Evolutionary conservation across 2,329 filamentous ascomycete genomes (phyloP).

Genomic region (Aspergillus oerlinghausenensis): DNA sequence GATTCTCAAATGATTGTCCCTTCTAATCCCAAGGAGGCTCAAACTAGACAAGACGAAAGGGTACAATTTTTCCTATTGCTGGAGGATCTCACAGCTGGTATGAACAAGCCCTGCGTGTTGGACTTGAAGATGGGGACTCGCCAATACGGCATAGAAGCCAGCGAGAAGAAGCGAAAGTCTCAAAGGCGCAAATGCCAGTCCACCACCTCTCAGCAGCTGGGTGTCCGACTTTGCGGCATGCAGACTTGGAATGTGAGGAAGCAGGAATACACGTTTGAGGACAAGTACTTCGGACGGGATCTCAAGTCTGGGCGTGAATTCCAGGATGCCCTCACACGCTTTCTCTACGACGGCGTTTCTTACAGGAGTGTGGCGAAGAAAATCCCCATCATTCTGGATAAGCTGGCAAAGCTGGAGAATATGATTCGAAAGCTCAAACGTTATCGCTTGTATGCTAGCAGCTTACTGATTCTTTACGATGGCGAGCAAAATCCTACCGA

Average conservation of each 20-base stretch:
- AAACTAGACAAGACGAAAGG: slow-evolving; percentile 51
- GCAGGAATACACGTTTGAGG: slow-evolving; percentile 86
- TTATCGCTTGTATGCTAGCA: slow-evolving; percentile 94
- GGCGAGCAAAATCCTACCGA: slow-evolving; percentile 51
- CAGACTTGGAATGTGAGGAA: slow-evolving; percentile 89
- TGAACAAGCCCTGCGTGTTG: slow-evolving; percentile 94
- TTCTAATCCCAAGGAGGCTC: slow-evolving; percentile 72
- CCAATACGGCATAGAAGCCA: slow-evolving; percentile 91
- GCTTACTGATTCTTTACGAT: slow-evolving; percentile 92
- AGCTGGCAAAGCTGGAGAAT: slow-evolving; percentile 74
- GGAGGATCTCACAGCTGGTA: slow-evolving; percentile 91
- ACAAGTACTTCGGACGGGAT: slow-evolving; percentile 93
- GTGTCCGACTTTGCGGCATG: slow-evolving; percentile 89
- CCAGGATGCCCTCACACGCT: slow-evolving; percentile 78
- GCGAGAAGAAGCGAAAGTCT: slow-evolving; percentile 85
- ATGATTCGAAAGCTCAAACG: slow-evolving; percentile 76
- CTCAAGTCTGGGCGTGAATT: slow-evolving; percentile 86
- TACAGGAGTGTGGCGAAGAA: slow-evolving; percentile 75
- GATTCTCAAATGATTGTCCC: slow-evolving; percentile 42
- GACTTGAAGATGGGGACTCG: slow-evolving; percentile 98
- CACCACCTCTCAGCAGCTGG: slow-evolving; percentile 86
- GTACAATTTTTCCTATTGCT: slow-evolving; percentile 90
- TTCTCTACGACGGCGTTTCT: slow-evolving; percentile 85
- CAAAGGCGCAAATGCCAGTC: slow-evolving; percentile 88
- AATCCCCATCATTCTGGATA: slow-evolving; percentile 80